phyloP scores from a whole-genome alignment of 805 yeast genomes.

The Metschnikowia baotianmanensis region DNA sequence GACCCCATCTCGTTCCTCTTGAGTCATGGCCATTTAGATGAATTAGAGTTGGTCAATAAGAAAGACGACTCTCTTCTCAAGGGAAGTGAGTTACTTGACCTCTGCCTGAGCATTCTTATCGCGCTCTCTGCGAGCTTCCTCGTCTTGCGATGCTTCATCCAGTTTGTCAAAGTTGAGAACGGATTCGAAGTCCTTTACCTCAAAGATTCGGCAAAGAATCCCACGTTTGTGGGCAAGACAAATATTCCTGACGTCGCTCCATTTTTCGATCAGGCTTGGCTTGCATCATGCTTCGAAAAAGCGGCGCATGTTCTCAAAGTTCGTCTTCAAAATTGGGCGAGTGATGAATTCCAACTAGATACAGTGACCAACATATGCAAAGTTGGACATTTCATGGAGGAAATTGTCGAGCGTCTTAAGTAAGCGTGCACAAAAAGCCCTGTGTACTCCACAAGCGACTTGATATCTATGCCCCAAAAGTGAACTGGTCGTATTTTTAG shows the following conservation, averaged over 20 bases:
- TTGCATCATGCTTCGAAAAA: conserved; percentile 7
- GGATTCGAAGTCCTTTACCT: conserved; percentile 4
- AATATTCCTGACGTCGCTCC: neutral
- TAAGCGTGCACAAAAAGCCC: no score
- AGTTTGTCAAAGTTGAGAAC: conserved; percentile 6
- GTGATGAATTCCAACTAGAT: conserved; percentile 10
- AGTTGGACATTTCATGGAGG: conserved; percentile 21
- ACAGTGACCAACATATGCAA: conserved; percentile 20
- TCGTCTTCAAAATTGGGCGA: conserved; percentile 11
- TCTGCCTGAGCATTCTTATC: conserved; percentile 18
- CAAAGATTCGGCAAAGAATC: neutral
- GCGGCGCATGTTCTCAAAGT: conserved; percentile 4
- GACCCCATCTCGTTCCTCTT: neutral
- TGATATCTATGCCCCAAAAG: no score
- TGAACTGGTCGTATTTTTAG: no score
- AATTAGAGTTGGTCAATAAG: neutral
- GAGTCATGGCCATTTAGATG: neutral
- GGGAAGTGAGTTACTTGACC: conserved; percentile 19
- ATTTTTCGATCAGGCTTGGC: conserved; percentile 4
- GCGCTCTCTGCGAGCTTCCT: conserved; percentile 20
- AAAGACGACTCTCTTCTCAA: conserved; percentile 21
- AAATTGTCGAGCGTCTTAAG: conserved; percentile 12
- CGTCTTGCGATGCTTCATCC: conserved; percentile 17
- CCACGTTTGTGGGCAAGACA: neutral
- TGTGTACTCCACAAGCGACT: no score